Evolutionary conservation across 225 moss, liverwort and hornwort genomes (phyloP).

Genomic region (Polytrichum commune): DNA sequence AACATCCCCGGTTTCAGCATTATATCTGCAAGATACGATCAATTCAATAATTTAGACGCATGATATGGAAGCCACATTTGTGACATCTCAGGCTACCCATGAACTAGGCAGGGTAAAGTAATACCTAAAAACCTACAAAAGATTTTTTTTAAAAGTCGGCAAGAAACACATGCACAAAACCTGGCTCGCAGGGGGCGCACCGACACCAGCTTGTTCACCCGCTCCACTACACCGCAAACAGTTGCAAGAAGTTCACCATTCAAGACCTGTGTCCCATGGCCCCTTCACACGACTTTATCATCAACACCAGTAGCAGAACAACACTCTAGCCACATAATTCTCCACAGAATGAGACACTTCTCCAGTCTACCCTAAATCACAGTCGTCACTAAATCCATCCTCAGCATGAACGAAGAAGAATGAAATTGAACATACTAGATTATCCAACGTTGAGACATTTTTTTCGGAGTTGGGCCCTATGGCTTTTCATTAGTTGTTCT

Average conservation of each 20-base stretch:
- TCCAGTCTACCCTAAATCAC: background rate
- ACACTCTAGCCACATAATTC: background rate
- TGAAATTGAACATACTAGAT: too few species aligned
- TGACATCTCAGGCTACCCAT: background rate
- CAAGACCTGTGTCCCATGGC: constrained; percentile 89
- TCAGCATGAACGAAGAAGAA: too few species aligned
- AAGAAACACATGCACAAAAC: constrained; percentile 28
- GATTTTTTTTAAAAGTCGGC: too few species aligned
- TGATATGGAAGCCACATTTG: background rate
- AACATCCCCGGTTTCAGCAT: constrained; percentile 95
- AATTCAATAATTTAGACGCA: background rate
- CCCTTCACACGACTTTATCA: constrained; percentile 36
- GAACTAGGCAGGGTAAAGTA: too few species aligned
- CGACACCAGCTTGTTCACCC: constrained; percentile 93
- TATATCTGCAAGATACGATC: constrained; percentile 50
- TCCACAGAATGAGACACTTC: background rate
- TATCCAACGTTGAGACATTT: too few species aligned
- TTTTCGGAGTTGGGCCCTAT: too few species aligned
- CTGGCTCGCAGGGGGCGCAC: constrained; percentile 95
- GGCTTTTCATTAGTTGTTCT: too few species aligned
- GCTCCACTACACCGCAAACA: constrained; percentile 90
- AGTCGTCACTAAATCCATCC: background rate
- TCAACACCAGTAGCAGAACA: background rate
- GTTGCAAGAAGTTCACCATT: constrained; percentile 88
- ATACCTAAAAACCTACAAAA: too few species aligned